Conservation (phyloP, 129 eudicot genomes). For the Escallonia rubra region DNA sequence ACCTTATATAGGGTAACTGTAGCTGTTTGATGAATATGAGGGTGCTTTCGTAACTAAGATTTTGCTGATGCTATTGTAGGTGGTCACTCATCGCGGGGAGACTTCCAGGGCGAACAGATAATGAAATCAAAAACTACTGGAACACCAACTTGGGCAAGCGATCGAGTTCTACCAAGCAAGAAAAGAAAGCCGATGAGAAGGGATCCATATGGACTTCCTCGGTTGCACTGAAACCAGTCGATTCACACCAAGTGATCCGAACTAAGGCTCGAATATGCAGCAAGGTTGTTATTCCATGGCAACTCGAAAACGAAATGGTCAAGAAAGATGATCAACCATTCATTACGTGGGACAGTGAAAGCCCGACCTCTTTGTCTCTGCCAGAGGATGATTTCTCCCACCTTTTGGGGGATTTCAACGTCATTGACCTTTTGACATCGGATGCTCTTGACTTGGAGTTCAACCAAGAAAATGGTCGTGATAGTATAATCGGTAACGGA, state of each 20-base stretch:
- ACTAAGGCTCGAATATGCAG: not conserved
- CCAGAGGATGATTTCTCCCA: not conserved
- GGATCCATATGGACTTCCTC: not conserved
- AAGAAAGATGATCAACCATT: not conserved
- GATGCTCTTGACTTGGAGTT: not conserved
- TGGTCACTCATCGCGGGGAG: slow-evolving; percentile 3
- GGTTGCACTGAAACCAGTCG: too few species aligned
- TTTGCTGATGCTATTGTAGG: not conserved
- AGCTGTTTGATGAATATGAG: too few species aligned
- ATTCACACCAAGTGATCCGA: not conserved
- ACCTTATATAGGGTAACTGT: too few species aligned
- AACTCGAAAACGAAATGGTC: not conserved
- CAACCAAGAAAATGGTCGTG: not conserved
- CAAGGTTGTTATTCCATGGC: not conserved
- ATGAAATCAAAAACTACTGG: slow-evolving; percentile 6
- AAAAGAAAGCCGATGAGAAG: not conserved
- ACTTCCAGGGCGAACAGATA: slow-evolving; percentile 1
- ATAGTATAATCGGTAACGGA: not conserved
- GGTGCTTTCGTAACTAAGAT: too few species aligned
- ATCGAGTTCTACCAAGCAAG: not conserved
- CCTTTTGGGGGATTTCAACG: not conserved
- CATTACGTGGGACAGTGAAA: not conserved
- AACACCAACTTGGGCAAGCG: not conserved
- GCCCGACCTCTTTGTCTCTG: not conserved
- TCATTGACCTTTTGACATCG: not conserved